Conservation (phyloP, 208 protist species). For the Crithidia sp. region DNA sequence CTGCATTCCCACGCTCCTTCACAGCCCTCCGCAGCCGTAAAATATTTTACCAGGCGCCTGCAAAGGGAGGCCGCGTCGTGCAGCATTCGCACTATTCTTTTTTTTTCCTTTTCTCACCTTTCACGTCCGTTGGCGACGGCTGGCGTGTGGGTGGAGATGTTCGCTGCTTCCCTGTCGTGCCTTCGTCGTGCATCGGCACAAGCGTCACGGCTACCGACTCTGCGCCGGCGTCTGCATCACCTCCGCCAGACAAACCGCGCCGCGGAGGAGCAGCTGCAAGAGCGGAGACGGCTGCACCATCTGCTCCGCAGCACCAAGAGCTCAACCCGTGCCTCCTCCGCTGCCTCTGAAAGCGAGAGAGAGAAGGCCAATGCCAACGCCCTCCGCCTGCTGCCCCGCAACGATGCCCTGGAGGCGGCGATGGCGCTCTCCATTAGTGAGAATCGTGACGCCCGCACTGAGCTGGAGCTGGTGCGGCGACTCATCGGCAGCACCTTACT, state of each 20-base stretch:
- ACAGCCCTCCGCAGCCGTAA: no score
- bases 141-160: constrained; percentile 4
- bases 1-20: no score
- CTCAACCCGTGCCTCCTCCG: background rate
- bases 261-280: constrained; percentile 25
- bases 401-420: constrained; percentile 72
- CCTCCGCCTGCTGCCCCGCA: constrained; percentile 63
- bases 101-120: no score
- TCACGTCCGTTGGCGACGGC: no score
- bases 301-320: constrained; percentile 17
- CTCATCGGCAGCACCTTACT: constrained; percentile 75
- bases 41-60: no score
- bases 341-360: background rate
- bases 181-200: constrained; percentile 1
- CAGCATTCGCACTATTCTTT: no score
- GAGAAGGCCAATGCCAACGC: background rate
- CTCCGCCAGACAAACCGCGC: constrained; percentile 32
- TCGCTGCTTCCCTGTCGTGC: constrained; percentile 7
- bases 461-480: constrained; percentile 84
- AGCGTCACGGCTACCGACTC: background rate
- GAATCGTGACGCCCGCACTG: constrained; percentile 76
- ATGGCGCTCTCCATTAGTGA: constrained; percentile 79
- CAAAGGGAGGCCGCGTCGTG: no score
- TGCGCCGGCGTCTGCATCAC: constrained; percentile 33
- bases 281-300: constrained; percentile 44